Base-by-base conservation (phyloP, 805 yeast genomes). In the Saturnispora bothae region DNA sequence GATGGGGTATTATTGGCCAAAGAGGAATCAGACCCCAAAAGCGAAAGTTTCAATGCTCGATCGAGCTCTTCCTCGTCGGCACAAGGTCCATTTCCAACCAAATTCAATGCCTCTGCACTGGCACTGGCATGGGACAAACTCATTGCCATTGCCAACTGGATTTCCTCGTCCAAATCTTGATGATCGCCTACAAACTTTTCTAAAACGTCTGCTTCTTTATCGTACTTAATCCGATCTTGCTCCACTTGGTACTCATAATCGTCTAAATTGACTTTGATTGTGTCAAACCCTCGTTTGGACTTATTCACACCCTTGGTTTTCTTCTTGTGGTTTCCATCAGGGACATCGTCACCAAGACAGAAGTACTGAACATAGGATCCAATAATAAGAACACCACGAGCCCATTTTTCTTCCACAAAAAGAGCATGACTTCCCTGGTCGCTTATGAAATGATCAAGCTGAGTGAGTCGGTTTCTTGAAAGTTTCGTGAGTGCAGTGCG, bases 171-270 rank as follows among this genome's bases (percentile, higher is more conserved):
- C 4, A 50, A 5, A 7, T 26, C 53, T 13, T 50, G 48, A 3
- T 51, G 50, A 9, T 16, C n/a, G 14, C 78, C 78, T 47, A 72
- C 72, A 48, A 62, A 72, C 51, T 64, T 69, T 26, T 63, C 63
- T 22, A 37, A 10, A 27, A 23, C 25, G 14, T 26, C 17, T 13
- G 14, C 9, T 13, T 33, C 41, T 13, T 39, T 29, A 6, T 45
- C 50, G 9, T 43, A 42, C 5, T 54, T 49, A 6, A 50, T 43
- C 41, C 48, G 43, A 10, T 56, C 56, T 36, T 55, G 49, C 15
- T 45, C 41, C 15, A 30, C 19, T 18, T 49, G 50, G 20, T 35
- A 39, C 25, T 53, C 49, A 40, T 58, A 54, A 25, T 56, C 60
- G 3, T 49, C 45, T n/a, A 59, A 48, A 28, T 50, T 61, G 61